Conservation (phyloP, 805 yeast genomes). For the Saturnispora sanitii region DNA sequence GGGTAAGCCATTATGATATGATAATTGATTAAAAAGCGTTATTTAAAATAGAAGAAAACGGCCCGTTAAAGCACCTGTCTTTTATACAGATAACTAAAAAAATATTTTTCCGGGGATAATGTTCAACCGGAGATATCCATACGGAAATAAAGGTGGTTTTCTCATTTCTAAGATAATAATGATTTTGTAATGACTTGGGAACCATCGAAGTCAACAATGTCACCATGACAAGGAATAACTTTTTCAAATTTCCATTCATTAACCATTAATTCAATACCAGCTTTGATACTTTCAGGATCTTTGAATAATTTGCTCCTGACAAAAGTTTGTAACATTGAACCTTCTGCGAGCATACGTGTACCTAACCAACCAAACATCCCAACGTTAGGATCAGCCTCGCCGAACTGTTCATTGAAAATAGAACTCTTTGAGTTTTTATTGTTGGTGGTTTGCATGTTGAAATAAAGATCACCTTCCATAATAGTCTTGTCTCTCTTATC, state of each 20-base stretch:
- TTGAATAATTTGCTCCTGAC: constrained; percentile 5
- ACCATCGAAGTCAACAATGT: constrained; percentile 36
- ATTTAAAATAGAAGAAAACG: too few relatives aligned
- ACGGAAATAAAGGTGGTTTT: too few relatives aligned
- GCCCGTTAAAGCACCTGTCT: too few relatives aligned
- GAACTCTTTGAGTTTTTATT: constrained; percentile 27
- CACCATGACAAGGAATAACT: constrained; percentile 55
- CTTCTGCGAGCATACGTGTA: constrained; percentile 12
- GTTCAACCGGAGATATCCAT: too few relatives aligned
- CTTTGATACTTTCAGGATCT: constrained; percentile 9
- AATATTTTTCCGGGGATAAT: too few relatives aligned
- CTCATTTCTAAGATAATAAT: constrained; percentile 4
- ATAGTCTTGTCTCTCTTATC: constrained; percentile 39
- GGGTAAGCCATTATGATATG: constrained; percentile 32
- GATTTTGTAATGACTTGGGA: constrained; percentile 16
- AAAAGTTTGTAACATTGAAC: constrained; percentile 9
- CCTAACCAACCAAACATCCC: constrained; percentile 27
- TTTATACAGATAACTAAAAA: too few relatives aligned
- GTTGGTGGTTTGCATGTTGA: constrained; percentile 42
- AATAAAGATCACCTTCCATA: constrained; percentile 50
- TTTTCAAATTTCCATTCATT: constrained; percentile 37
- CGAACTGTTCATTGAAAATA: constrained; percentile 36
- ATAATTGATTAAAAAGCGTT: too few relatives aligned
- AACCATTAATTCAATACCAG: constrained; percentile 24
- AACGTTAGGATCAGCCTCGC: constrained; percentile 30